Evolutionary conservation across 2,329 filamentous ascomycete genomes (phyloP), one percentile per base, ranked within the genome.

Genomic region (Cladorrhinum sp.): DNA sequence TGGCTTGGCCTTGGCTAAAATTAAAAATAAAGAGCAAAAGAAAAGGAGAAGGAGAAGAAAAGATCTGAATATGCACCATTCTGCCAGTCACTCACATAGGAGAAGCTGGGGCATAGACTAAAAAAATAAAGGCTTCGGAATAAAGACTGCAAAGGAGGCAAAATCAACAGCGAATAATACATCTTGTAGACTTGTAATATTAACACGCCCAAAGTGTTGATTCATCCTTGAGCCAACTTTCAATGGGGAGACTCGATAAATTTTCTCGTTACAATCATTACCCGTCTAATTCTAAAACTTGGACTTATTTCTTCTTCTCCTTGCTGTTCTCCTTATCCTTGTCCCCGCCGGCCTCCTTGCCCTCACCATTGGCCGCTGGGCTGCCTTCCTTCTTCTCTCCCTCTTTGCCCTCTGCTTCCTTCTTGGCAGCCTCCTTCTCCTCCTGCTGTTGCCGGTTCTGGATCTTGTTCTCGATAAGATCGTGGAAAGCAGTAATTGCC

Each of bases 381-480:
- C 71, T 71, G 18, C 69, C 73, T 66, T 85, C 81, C 74, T 85
- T 85, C 74, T 84, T 83, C 66, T 85, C 82, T 32, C 74, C 73
- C 64, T 85, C 81, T 45, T 73, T 80, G 55, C 68, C 66, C 71
- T 90, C 89, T 53, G 81, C 82, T 50, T 88, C 87, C 72, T 92
- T 91, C 79, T 91, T 91, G 71, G 89, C 86, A 50, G 81, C 84
- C 69, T 98, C 93, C 78, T 93, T 93, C 72, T 99, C 95, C 73
- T 98, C 95, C 72, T 96, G 90, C 75, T 96, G 91, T 78, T 98
- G 93, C 75, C 93, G 86, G 79, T 99, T 99, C 80, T 98, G 93
- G 68, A 98, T 97, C 85, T 99, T 99, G 82, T 99, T 99, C 81
- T 99, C 95, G 67, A 99, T 99, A 68, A 99, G 79, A 74, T 99